These are phyloP conservation scores for Vitis cinerea DNA, from an alignment of 164 flowering plant genomes.

Conservation along the genomic window DNA sequence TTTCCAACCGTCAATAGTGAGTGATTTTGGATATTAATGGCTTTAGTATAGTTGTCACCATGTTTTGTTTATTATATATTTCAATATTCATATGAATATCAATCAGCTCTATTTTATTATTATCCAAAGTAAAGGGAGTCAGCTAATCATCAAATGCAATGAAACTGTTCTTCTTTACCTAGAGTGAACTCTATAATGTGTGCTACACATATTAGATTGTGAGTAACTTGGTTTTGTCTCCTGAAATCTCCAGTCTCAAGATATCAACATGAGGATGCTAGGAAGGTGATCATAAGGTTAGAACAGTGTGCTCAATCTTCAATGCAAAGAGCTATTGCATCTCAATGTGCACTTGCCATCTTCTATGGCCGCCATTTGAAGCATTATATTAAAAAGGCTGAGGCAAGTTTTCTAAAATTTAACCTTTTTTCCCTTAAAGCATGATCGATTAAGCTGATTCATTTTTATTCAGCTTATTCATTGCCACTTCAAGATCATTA, in stretches of 20 bases:
- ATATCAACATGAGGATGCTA: slow-evolving; percentile 49
- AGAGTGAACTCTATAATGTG: too few relatives aligned
- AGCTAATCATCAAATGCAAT: too few relatives aligned
- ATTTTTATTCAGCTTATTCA: too few relatives aligned
- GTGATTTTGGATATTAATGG: neutral
- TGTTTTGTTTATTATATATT: neutral
- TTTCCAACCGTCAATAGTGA: neutral
- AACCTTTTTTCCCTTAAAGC: neutral
- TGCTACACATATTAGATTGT: too few relatives aligned
- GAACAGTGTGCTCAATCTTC: slow-evolving; percentile 67
- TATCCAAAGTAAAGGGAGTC: too few relatives aligned
- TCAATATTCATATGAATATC: neutral
- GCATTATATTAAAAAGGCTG: slow-evolving; percentile 68
- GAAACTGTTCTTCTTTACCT: too few relatives aligned
- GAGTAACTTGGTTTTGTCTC: neutral
- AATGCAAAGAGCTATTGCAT: slow-evolving; percentile 56
- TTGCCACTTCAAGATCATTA: too few relatives aligned
- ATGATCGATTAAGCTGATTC: neutral
- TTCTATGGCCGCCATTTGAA: slow-evolving; percentile 66
- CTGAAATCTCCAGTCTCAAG: slow-evolving; percentile 41
- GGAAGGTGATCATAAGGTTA: slow-evolving; percentile 63
- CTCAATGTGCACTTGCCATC: slow-evolving; percentile 73
- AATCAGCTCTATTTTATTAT: too few relatives aligned
- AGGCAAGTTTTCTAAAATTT: slow-evolving; percentile 38
- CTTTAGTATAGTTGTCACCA: neutral